phyloP scores from a whole-genome alignment of 192 early-diverging fungal genomes.

The Chytriomyces sp. region DNA sequence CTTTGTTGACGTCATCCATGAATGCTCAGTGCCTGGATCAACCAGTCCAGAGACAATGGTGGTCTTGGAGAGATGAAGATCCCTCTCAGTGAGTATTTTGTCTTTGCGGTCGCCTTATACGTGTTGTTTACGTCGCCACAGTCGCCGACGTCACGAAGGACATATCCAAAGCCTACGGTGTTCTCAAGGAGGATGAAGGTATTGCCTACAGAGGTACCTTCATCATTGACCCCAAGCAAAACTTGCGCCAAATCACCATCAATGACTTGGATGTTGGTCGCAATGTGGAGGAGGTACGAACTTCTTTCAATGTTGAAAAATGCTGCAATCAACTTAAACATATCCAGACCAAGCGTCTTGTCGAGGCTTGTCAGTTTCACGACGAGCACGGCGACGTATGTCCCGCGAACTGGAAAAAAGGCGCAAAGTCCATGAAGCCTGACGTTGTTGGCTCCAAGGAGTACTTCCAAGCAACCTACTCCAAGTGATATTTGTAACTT shows the following conservation, averaged over 20 bases:
- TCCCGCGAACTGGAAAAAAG: slow-evolving; percentile 59
- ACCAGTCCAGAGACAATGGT: slow-evolving; percentile 81
- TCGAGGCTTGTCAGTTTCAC: slow-evolving; percentile 62
- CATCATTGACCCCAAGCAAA: slow-evolving; percentile 65
- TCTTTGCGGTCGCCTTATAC: neutral
- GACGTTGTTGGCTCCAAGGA: slow-evolving; percentile 38
- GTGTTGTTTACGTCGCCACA: neutral
- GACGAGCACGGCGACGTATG: slow-evolving; percentile 68
- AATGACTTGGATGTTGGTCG: slow-evolving; percentile 65
- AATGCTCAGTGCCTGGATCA: slow-evolving; percentile 72
- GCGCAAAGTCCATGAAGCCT: slow-evolving; percentile 53
- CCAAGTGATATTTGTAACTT: neutral
- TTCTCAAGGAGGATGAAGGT: slow-evolving; percentile 51
- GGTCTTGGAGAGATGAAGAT: slow-evolving; percentile 91
- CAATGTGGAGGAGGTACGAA: slow-evolving; percentile 64
- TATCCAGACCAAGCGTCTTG: slow-evolving; percentile 56
- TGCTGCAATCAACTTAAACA: neutral
- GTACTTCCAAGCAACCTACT: slow-evolving; percentile 21
- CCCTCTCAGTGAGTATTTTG: slow-evolving; percentile 63
- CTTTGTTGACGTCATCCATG: neutral
- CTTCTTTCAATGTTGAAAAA: neutral
- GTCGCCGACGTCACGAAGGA: slow-evolving; percentile 86
- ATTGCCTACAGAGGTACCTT: slow-evolving; percentile 58
- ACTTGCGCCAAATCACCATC: slow-evolving; percentile 57
- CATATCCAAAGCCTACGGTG: slow-evolving; percentile 85